Conservation (phyloP, 2,329 filamentous ascomycete genomes). For the Aspergillus jensenii region DNA sequence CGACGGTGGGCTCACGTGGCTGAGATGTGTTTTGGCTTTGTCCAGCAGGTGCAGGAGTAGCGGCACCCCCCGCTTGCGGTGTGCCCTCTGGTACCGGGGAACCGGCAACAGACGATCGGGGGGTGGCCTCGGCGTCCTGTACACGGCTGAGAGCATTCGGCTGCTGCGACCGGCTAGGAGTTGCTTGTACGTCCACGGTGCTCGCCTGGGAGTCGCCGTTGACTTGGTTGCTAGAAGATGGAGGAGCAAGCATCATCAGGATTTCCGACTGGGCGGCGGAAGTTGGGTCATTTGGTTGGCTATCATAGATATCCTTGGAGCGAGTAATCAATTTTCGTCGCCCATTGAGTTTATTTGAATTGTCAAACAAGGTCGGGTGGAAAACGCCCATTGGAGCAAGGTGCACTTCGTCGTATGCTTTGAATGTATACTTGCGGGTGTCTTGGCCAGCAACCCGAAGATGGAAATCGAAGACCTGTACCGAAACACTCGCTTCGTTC, state of each 20-base stretch:
- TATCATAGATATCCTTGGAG: conserved; percentile 92
- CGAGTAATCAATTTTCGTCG: conserved; percentile 79
- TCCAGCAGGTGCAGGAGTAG: conserved; percentile 40
- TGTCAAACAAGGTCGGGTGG: conserved; percentile 83
- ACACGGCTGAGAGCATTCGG: conserved; percentile 69
- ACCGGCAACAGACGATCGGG: conserved; percentile 79
- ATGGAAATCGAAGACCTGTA: conserved; percentile 87
- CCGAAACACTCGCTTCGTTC: conserved; percentile 83
- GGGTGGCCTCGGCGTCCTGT: conserved; percentile 71
- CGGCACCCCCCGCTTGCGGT: conserved; percentile 53
- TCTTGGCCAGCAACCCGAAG: conserved; percentile 83
- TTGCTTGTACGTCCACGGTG: conserved; percentile 37
- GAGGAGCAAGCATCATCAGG: conserved; percentile 52
- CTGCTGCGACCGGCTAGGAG: conserved; percentile 55
- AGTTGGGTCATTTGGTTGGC: conserved; percentile 84
- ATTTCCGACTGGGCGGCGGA: conserved; percentile 79
- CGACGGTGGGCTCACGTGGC: conserved; percentile 48
- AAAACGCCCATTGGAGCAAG: conserved; percentile 96
- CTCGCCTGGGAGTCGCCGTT: conserved; percentile 40
- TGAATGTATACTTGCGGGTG: conserved; percentile 91
- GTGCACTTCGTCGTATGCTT: conserved; percentile 94
- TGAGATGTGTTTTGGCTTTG: conserved; percentile 33
- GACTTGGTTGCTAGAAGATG: conserved; percentile 25
- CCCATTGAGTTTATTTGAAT: conserved; percentile 73
- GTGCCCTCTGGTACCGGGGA: conserved; percentile 85